Base-by-base conservation (phyloP, 1,139 yeast species). In the Magnusiomyces suaveolens region DNA sequence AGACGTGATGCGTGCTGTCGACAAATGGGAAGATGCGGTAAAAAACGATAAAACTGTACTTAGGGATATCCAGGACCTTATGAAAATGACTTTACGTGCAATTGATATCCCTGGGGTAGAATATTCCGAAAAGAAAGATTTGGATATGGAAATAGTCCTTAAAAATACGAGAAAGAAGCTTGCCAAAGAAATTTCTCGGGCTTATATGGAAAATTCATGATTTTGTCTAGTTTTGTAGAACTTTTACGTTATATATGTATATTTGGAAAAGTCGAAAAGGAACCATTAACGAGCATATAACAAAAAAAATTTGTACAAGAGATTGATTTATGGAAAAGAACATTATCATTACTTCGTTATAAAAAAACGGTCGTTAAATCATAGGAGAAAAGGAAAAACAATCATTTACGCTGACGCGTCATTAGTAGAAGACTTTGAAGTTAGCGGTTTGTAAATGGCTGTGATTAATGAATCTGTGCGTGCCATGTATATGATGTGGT, bases 1-100 rank as follows among this genome's bases (percentile, higher is more conserved):
- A 24, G 66, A 74, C 18, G 68, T 80, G 36, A 73, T 80, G 52
- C 79, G 76, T 55, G 71, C 78, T 36, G 66, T 80, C 38, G 81
- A 80, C 60, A 66, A 67, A 46, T 80, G 73, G 68, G 80, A 78
- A 59, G 60, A 61, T n/a, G 67, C 63, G 12, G 41, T 53, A 50
- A 47, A 46, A 12, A 47, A 43, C 3, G 33, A 38, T 23, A 44
- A n/a, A 21, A 6, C 10, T 8, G n/a, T 21, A 3, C 23, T 4
- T 20, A 3, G 20, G 20, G 44, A 41, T 10, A 41, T 41, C 25
- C 18, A 21, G 16, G 44, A 41, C 16, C 44, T 41, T 8, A 41
- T 41, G 44, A 21, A 18, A 21, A 3, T 41, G 23, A 41, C 25
- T 20, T 21, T 43, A 21, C 46, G 46, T 12, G 38, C 36, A 18